A percentile compares a stretch with the other conserved stretches of the same genome.
Conservation (phyloP, 805 yeast genomes). For the Nakazawaea wyomingensis region DNA sequence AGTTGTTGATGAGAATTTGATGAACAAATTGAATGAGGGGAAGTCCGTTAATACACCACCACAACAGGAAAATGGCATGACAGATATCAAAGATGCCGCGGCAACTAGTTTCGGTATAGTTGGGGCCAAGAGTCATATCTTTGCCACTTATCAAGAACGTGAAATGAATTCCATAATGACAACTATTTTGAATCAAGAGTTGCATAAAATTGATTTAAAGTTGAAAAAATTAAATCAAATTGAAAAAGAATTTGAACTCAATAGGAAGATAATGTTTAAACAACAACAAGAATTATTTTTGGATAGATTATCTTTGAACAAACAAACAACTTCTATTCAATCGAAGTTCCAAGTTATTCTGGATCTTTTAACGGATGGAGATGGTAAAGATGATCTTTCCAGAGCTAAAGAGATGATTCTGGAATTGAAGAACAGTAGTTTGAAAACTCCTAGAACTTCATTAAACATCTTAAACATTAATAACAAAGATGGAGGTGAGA, state of each 20-base stretch:
- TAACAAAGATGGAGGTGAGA: slow-evolving; percentile 8
- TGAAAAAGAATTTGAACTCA: slow-evolving; percentile 62
- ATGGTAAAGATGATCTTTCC: slow-evolving; percentile 16
- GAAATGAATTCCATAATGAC: slow-evolving; percentile 60
- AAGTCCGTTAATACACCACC: slow-evolving; percentile 15
- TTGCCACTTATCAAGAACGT: slow-evolving; percentile 76
- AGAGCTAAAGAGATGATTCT: slow-evolving; percentile 19
- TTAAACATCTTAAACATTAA: slow-evolving; percentile 26
- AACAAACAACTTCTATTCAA: slow-evolving; percentile 47
- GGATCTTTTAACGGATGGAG: slow-evolving; percentile 15
- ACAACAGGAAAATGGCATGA: slow-evolving; percentile 17
- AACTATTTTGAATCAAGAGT: slow-evolving; percentile 54
- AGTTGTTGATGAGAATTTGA: slow-evolving; percentile 38
- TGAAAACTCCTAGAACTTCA: slow-evolving; percentile 28
- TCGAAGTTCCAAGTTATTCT: slow-evolving; percentile 39
- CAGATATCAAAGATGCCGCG: slow-evolving; percentile 52
- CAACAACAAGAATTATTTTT: slow-evolving; percentile 64
- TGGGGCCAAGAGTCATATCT: slow-evolving; percentile 75
- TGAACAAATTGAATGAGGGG: slow-evolving; percentile 31
- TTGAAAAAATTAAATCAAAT: slow-evolving; percentile 51
- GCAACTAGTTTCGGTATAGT: slow-evolving; percentile 67
- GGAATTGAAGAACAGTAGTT: slow-evolving; percentile 24
- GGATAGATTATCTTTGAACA: slow-evolving; percentile 62
- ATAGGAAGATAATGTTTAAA: slow-evolving; percentile 51
- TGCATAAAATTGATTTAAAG: slow-evolving; percentile 62